Evolutionary conservation across 2,329 filamentous ascomycete genomes (phyloP), one percentile per base, ranked within the genome.

Genomic region (Colletotrichum kahawae): DNA sequence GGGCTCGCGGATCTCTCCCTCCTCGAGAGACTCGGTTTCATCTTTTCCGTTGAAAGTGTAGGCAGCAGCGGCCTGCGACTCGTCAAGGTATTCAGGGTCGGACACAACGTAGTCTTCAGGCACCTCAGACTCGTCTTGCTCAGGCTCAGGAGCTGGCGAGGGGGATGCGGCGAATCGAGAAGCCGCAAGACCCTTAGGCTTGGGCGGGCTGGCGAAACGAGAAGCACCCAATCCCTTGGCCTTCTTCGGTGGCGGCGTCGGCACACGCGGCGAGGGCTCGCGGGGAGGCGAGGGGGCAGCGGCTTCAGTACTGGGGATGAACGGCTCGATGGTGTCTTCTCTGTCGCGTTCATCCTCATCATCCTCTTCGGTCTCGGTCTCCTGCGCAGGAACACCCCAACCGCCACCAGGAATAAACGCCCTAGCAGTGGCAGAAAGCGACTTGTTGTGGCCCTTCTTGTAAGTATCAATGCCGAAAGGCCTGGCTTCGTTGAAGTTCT

Each of bases 351-450:
- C 71, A 18, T 77, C 67, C 9, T 77, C 71, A 13, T 79, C 78
- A 16, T 78, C 77, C 10, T 79, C 74, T 7, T 76, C 76, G 1
- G 67, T 57, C 38, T 79, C 77, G 2, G 80, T 38, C 24, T 75
- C 67, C 29, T 62, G 64, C 7, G 62, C 14, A 59, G 65, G 29
- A 56, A 13, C 48, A 4, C 38, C 48, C 76, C 76, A 77, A 10
- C 67, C 65, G n/a, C 68, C 83, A 21, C 86, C 84, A 16, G 90
- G 89, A 6, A 87, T 89, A 81, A 97, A 97, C 0, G 93, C 89
- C 79, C 91, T 91, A 1, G 94, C 94, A 18, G 91, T 89, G 5
- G 94, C 93, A 43, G 94, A 96, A 29, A 96, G 86, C 5, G 92
- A 92, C 77, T 89, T 88, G 77, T 87, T 87, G 83, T 82, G 81